phyloP scores from a whole-genome alignment of 257 asterid genomes.

The Catharanthus roseus region DNA sequence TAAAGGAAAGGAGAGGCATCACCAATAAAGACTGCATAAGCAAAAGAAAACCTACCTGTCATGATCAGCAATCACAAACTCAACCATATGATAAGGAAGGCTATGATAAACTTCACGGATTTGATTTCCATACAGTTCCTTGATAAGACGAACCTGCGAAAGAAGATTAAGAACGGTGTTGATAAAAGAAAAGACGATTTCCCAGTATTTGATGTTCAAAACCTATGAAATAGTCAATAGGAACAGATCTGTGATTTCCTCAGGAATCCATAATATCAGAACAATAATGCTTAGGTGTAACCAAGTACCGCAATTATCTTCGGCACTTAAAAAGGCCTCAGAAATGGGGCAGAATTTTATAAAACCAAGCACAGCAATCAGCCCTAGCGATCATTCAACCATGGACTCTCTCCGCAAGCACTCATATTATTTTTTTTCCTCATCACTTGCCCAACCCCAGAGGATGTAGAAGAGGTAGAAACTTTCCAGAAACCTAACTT shows the following conservation, averaged over 20 bases:
- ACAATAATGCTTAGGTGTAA: neutral
- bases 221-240: neutral
- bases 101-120: slow-evolving; percentile 82
- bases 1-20: neutral
- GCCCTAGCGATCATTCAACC: neutral
- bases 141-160: slow-evolving; percentile 84
- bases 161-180: slow-evolving; percentile 20
- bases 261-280: neutral
- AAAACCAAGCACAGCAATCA: neutral
- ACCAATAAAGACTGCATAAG: neutral
- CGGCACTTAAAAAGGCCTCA: neutral
- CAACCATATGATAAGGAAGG: slow-evolving; percentile 83
- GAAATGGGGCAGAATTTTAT: neutral
- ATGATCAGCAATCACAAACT: slow-evolving; percentile 67
- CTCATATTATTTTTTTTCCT: no score
- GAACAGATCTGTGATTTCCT: neutral
- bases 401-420: neutral
- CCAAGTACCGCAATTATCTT: neutral
- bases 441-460: no score
- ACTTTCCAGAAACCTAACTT: neutral
- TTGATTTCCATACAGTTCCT: slow-evolving; percentile 97
- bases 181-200: slow-evolving; percentile 4
- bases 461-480: no score
- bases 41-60: slow-evolving; percentile 61
- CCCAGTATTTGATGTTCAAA: neutral